These are phyloP conservation scores for Trichophyton rubrum DNA, from an alignment of 2,329 filamentous ascomycete genomes.

Conservation along the genomic window DNA sequence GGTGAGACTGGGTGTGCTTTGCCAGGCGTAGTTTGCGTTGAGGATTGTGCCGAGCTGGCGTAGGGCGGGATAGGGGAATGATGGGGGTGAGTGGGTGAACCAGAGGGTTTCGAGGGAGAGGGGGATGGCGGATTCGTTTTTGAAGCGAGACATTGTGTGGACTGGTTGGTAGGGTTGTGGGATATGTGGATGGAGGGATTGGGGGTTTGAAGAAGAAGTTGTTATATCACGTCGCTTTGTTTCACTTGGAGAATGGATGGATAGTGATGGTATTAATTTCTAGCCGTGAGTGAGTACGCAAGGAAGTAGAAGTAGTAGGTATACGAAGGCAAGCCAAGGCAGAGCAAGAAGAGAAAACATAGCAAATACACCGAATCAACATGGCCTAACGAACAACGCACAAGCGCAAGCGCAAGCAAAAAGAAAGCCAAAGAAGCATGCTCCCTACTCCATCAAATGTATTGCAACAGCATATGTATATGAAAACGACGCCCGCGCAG, in stretches of 20 bases:
- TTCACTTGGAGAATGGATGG: too few species aligned
- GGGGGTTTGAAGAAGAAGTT: too few species aligned
- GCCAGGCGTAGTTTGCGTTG: constrained; percentile 12
- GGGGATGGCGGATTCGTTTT: constrained; percentile 12
- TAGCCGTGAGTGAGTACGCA: background rate
- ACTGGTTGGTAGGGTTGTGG: background rate
- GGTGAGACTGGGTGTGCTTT: constrained; percentile 12
- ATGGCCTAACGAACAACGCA: background rate
- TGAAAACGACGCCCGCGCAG: background rate
- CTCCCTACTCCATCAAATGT: constrained; percentile 1
- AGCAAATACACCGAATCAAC: too few species aligned
- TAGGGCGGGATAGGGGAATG: constrained; percentile 15
- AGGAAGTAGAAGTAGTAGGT: background rate
- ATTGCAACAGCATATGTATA: background rate
- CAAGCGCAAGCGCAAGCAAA: background rate
- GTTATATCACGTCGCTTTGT: too few species aligned
- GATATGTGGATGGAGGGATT: too few species aligned
- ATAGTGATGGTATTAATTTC: too few species aligned
- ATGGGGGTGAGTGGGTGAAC: constrained; percentile 18
- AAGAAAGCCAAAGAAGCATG: background rate
- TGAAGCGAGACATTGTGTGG: background rate
- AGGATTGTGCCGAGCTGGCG: constrained; percentile 8
- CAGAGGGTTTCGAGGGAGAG: constrained; percentile 22
- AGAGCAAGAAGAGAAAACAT: background rate
- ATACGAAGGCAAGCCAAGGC: background rate